A percentile compares a stretch with the other conserved stretches of the same genome.
These are phyloP conservation scores for Nemania sp. DNA, from an alignment of 2,329 filamentous ascomycete genomes.

Conservation along the genomic window DNA sequence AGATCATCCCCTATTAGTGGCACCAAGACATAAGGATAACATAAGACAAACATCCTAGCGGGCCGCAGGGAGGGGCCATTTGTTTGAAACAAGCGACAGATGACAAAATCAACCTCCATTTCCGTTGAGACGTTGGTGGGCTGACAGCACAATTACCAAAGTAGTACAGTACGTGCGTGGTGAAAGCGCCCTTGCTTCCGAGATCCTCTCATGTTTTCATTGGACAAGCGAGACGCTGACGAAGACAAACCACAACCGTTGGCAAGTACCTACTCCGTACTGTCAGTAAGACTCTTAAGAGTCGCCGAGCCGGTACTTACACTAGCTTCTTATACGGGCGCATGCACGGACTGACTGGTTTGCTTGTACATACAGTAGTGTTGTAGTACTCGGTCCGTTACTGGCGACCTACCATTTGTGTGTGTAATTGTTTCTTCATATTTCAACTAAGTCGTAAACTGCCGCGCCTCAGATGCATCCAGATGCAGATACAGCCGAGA, in stretches of 20 bases:
- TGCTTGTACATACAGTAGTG: background rate
- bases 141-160: background rate
- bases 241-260: background rate
- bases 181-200: background rate
- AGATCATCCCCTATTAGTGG: no score
- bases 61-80: background rate
- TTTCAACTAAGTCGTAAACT: no score
- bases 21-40: no score
- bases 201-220: background rate
- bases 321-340: no score
- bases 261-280: background rate
- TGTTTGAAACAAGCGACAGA: slow-evolving; percentile 6
- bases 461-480: no score
- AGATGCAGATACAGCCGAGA: no score
- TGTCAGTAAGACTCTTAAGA: no score
- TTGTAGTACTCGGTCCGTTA: background rate
- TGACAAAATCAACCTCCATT: background rate
- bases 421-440: no score
- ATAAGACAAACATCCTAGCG: no score
- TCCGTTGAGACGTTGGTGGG: background rate
- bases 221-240: slow-evolving; percentile 19
- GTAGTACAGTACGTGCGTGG: no score
- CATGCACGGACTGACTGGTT: background rate
- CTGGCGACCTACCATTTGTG: slow-evolving; percentile 18
- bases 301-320: no score